Evolutionary conservation across 176 grass and related monocot species (phyloP).

Genomic region (Luzula sylvatica): DNA sequence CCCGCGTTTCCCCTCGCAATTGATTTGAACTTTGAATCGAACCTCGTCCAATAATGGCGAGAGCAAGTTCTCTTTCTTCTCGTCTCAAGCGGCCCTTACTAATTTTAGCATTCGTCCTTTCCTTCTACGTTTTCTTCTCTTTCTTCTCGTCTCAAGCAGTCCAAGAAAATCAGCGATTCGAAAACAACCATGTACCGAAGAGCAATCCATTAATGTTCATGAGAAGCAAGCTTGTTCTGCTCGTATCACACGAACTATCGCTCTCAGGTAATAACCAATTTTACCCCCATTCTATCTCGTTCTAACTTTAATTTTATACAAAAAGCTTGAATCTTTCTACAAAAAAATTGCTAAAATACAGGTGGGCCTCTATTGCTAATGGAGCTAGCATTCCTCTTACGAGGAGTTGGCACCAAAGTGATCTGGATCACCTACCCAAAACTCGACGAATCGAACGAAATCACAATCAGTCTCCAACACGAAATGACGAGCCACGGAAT

Average conservation of each 20-base stretch:
- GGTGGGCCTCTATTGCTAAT: slow-evolving; percentile 88
- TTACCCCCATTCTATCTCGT: too few species aligned
- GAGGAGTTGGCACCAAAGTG: slow-evolving; percentile 49
- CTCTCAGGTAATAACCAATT: slow-evolving; percentile 54
- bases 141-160: slow-evolving; percentile 14
- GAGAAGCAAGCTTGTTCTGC: slow-evolving; percentile 67
- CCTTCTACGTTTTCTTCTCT: background rate
- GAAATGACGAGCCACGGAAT: slow-evolving; percentile 84
- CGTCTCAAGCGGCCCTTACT: background rate
- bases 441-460: slow-evolving; percentile 57
- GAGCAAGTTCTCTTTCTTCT: background rate
- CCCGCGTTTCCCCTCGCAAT: too few species aligned
- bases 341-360: slow-evolving; percentile 13
- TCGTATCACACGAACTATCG: slow-evolving; percentile 90
- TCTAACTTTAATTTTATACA: too few species aligned
- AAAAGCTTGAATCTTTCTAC: too few species aligned
- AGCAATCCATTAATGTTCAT: slow-evolving; percentile 49
- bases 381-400: slow-evolving; percentile 83
- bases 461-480: slow-evolving; percentile 69
- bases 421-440: slow-evolving; percentile 90
- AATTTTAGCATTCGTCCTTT: background rate
- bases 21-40: too few species aligned
- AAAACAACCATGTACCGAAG: background rate
- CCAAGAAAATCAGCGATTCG: background rate
- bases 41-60: slow-evolving; percentile 4